Percentiles rank a stretch among this genome's conserved stretches.
phyloP scores from a whole-genome alignment of 331 rosid species.

The Arachis monticola region DNA sequence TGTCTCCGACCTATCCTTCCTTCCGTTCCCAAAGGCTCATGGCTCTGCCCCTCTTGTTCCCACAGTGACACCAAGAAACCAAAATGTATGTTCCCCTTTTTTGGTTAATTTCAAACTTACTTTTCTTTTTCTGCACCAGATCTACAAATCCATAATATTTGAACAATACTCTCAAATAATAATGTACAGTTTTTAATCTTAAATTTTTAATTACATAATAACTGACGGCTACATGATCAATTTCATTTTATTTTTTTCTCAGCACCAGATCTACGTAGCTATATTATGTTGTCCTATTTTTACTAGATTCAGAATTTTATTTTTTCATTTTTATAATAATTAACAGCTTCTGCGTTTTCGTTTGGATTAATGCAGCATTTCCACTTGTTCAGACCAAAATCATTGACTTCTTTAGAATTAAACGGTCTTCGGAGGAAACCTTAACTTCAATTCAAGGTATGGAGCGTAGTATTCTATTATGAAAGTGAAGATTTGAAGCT shows the following conservation, averaged over 20 bases:
- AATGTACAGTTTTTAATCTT: too few relatives aligned
- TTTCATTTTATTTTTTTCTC: too few relatives aligned
- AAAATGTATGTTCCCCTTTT: constrained; percentile 49
- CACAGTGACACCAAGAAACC: constrained; percentile 41
- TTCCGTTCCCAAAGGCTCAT: constrained; percentile 76
- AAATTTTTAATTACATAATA: too few relatives aligned
- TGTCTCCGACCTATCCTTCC: constrained; percentile 79
- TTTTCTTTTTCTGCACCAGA: neutral
- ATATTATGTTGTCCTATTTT: neutral
- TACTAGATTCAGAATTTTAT: too few relatives aligned
- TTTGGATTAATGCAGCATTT: constrained; percentile 58
- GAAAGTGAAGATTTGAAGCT: neutral
- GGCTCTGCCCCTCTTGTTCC: constrained; percentile 84
- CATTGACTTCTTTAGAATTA: constrained; percentile 83
- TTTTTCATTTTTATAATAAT: neutral
- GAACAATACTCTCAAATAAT: neutral
- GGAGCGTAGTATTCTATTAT: neutral
- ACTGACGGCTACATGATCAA: too few relatives aligned
- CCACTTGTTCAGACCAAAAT: constrained; percentile 94
- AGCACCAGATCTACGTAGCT: neutral
- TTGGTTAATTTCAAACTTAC: neutral
- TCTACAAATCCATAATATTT: neutral
- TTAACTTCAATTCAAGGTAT: constrained; percentile 54
- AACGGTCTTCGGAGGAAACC: constrained; percentile 43
- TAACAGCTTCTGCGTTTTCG: neutral